These are phyloP conservation scores for Epichloe hybrida DNA, from an alignment of 2,329 filamentous ascomycete species.

Conservation along the genomic window DNA sequence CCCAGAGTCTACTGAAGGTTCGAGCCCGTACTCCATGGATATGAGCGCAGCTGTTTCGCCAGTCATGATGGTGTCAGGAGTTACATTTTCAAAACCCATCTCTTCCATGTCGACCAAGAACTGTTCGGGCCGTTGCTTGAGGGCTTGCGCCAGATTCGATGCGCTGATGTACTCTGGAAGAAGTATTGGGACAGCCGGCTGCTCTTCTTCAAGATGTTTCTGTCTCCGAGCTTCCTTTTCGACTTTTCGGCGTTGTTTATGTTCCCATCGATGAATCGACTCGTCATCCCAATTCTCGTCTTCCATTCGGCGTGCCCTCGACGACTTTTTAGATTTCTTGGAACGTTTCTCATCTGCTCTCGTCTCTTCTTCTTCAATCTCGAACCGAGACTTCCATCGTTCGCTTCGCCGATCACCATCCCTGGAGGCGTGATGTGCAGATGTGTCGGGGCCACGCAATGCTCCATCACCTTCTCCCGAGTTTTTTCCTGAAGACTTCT, in stretches of 20 bases:
- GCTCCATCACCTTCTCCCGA: neutral
- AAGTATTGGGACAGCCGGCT: slow-evolving; percentile 47
- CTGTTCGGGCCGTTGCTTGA: slow-evolving; percentile 55
- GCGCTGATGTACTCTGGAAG: slow-evolving; percentile 88
- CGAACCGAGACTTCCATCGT: slow-evolving; percentile 19
- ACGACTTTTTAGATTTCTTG: slow-evolving; percentile 13
- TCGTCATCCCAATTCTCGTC: slow-evolving; percentile 28
- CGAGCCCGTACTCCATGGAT: slow-evolving; percentile 83
- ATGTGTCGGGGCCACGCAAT: neutral
- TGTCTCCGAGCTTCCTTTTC: slow-evolving; percentile 28
- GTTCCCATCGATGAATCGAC: slow-evolving; percentile 21
- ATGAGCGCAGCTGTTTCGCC: slow-evolving; percentile 83
- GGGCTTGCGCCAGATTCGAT: slow-evolving; percentile 61
- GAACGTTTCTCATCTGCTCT: slow-evolving; percentile 9
- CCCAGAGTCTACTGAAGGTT: slow-evolving; percentile 60
- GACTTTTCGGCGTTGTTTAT: slow-evolving; percentile 26
- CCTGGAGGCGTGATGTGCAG: neutral
- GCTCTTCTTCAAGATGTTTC: slow-evolving; percentile 24
- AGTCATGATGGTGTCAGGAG: slow-evolving; percentile 73
- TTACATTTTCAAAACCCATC: slow-evolving; percentile 79
- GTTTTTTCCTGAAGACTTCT: neutral
- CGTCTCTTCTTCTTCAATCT: slow-evolving; percentile 14
- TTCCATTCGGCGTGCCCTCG: slow-evolving; percentile 7
- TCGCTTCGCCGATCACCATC: slow-evolving; percentile 9
- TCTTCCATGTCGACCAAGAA: slow-evolving; percentile 68